Evolutionary conservation across 1,284 basidiomycete species (phyloP), one percentile per base, ranked within the genome.

Genomic region (Naganishia cerealis): DNA sequence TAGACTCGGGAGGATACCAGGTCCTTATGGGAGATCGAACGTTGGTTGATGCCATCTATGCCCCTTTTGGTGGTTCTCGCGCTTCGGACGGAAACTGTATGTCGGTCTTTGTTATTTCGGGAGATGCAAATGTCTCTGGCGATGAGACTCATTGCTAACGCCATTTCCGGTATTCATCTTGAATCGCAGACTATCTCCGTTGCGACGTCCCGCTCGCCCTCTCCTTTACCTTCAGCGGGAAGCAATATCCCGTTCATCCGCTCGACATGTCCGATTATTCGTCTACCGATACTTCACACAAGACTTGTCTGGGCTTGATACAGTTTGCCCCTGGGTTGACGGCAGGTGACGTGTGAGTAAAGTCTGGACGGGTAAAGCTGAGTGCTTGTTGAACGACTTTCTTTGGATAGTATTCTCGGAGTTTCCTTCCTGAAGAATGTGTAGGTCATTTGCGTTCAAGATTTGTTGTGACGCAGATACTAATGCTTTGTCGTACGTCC

Each of bases 401-500:
- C 16, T 24, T 8, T 5, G 46, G 21, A n/a, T 24, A 77, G 75
- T 36, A 73, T 81, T n/a, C 72, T 81, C 21, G 80, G 80, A 29
- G 76, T 75, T 46, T 72, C 76, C 2, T 81, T 80, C 65, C 63
- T 81, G 53, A 80, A 79, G 70, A 81, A 81, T 62, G 80, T 77
- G 46, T 70, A 57, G 53, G 68, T 69, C 7, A 1, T 42, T 13
- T 39, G 10, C 33, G 16, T 13, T 21, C 53, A n/a, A 33, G 29
- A 8, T 10, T 21, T 12, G 24, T n/a, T 1, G 0, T 26, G 8
- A 3, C 8, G 24, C 15, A 29, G 9, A 4, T 7, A 10, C 48
- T 53, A 26, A 61, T 29, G 12, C 48, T 10, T 24, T 3, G 13
- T n/a, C 3, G 10, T 9, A 7, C 40, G 13, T 21, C 18, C 29